phyloP scores from a whole-genome alignment of 495 filamentous ascomycete species.

The Cercophora newfieldiana region DNA sequence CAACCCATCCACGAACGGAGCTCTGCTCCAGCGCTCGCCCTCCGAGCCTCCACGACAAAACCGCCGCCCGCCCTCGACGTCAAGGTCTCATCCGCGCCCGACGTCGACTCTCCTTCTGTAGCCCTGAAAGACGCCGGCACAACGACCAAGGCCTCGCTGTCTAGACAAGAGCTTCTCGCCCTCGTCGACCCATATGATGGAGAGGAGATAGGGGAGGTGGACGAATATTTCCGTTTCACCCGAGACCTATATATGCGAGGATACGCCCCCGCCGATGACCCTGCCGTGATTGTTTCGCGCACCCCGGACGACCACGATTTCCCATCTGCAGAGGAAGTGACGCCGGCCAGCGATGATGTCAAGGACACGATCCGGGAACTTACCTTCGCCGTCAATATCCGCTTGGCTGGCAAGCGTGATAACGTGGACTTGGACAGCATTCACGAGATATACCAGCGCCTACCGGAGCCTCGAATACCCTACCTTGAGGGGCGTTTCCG shows the following conservation, averaged over 20 bases:
- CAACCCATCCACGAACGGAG: background rate
- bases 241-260: conserved; percentile 49
- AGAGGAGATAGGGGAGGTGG: conserved; percentile 37
- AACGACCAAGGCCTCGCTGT: conserved; percentile 3
- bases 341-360: conserved; percentile 25
- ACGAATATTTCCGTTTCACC: conserved; percentile 47
- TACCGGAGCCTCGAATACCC: conserved; percentile 62
- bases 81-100: conserved; percentile 11
- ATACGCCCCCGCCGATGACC: conserved; percentile 45
- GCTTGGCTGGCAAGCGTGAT: conserved; percentile 32
- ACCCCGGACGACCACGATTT: conserved; percentile 45
- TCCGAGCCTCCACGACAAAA: background rate
- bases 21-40: background rate
- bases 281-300: conserved; percentile 46
- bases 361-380: conserved; percentile 34
- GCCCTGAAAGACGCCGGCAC: background rate
- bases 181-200: conserved; percentile 50
- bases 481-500: conserved; percentile 60
- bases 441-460: conserved; percentile 43
- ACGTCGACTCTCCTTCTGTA: background rate
- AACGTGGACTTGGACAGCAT: conserved; percentile 39
- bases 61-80: conserved; percentile 6
- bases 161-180: conserved; percentile 46
- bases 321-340: conserved; percentile 41
- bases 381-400: conserved; percentile 30